Evolutionary conservation across 768 basidiomycete genomes (phyloP).

Genomic region (Boletus tomentosulus): DNA sequence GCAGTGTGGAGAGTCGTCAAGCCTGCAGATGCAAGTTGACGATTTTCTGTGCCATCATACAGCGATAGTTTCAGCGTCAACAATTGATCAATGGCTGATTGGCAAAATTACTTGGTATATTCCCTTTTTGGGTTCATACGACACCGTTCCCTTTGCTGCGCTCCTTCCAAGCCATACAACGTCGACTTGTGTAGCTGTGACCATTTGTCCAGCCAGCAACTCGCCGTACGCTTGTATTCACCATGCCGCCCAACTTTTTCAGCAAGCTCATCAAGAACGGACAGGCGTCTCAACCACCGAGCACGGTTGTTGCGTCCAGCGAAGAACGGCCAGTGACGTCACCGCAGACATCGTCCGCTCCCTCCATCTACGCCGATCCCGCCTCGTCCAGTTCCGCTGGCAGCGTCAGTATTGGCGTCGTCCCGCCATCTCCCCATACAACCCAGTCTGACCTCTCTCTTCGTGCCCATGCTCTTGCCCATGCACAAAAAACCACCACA

Average conservation of each 20-base stretch:
- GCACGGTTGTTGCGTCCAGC: not conserved
- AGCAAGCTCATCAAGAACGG: constrained; percentile 26
- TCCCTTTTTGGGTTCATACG: too few relatives aligned
- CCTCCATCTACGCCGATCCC: not conserved
- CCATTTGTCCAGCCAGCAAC: too few relatives aligned
- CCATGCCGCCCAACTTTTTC: constrained; percentile 29
- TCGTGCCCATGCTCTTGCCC: not conserved
- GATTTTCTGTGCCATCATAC: too few relatives aligned
- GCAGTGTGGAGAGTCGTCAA: too few relatives aligned
- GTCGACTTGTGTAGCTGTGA: too few relatives aligned
- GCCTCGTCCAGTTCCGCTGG: constrained; percentile 11
- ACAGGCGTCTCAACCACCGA: constrained; percentile 5
- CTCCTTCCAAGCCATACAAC: too few relatives aligned
- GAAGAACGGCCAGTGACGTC: constrained; percentile 1
- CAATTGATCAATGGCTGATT: too few relatives aligned
- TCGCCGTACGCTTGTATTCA: too few relatives aligned
- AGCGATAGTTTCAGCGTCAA: too few relatives aligned
- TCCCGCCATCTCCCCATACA: constrained; percentile 27
- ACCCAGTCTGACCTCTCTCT: constrained; percentile 17
- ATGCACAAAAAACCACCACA: constrained; percentile 3
- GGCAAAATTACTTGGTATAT: too few relatives aligned
- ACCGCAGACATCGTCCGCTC: not conserved
- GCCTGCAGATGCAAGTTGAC: too few relatives aligned
- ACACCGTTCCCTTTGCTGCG: too few relatives aligned
- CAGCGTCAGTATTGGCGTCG: constrained; percentile 30